Base-by-base conservation (phyloP, 441 rosid genomes). In the Pelargonium fulgidum region DNA sequence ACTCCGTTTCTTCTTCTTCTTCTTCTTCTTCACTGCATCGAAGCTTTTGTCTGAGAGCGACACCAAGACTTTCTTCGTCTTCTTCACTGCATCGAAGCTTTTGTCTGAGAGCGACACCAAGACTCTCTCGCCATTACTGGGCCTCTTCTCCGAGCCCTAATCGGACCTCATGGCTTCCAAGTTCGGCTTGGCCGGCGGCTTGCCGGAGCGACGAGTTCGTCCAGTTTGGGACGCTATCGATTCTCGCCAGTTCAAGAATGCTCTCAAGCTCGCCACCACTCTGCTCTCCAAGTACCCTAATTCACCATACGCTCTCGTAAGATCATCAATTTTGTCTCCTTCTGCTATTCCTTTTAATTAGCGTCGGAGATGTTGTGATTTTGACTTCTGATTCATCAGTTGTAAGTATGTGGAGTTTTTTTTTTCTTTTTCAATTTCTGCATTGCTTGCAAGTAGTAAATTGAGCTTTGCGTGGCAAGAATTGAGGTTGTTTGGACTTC, bases 201-300 rank as follows among this genome's bases (percentile, higher is more conserved):
- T 94, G 42, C 99, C 99, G 85, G 99, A 94, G 90, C 94, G 99
- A 16, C 89, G 97, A 42, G 93, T 95, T 58, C 90, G 99, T 17
- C 96, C 97, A 20, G 86, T 95, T 64, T 90, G 98, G 98, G 99
- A 95, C 72, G 97, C 99, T 22, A 84, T 95, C 71, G 98, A 95
- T 80, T 90, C 99, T 54, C 97, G 99, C 8, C 99, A 95, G 81
- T 95, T 85, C 80, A 95, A 90, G 82, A 92, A 81, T 62, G 99
- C 98, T 75, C 98, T 95, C 77, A 95, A 90, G 82, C 90, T 72
- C 62, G 84, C 90, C 58, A 59, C 90, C 72, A 10, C 97, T 3
- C 87, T 90, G 36, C 97, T 95, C 70, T 73, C 96, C n/a, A 95
- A 95, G 78, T 79, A 80, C 67, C 96, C 98, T 17, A 88, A 86